Base-by-base conservation (phyloP, 2,329 filamentous ascomycete genomes). In the Pseudopyricularia javanii region DNA sequence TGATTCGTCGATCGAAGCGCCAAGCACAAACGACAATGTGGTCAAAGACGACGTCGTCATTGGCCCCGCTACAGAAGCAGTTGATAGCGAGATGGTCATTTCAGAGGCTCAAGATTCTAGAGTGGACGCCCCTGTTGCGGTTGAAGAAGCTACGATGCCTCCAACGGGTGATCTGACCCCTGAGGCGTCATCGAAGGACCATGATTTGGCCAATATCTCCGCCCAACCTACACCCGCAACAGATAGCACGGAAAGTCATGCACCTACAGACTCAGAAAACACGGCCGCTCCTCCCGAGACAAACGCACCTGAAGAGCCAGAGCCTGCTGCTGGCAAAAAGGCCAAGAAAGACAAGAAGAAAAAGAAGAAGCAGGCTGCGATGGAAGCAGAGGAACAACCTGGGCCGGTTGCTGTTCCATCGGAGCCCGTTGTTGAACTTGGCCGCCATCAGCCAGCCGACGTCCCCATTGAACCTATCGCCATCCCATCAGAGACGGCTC, bases 271-370 rank as follows among this genome's bases (percentile, higher is more conserved):
- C 40, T 45, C 40, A 20, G 20, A 45, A 45, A 20, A 45, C 6
- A 26, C 22, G 4, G 24, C 20, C 40, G 7, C 11, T 7, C 40
- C 11, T 7, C 40, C 12, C 12, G 40, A 45, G 12, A 14, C 20
- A 6, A 45, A 45, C 12, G 20, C 20, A 15, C 24, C 22, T 14
- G 40, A 45, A 45, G 40, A 45, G 24, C 22, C 40, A 20, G 40
- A 26, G 22, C 22, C 24, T 14, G 40, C 24, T 45, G 22, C 15
- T 24, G 40, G 40, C 7, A 28, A 40, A 28, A 40, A 50, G 49
- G 15, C 49, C n/a, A 50, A 43, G 49, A 40, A 28, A 30, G 49
- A 50, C 34, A 50, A 50, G 22, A 50, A 50, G 24, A 50, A 11
- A 26, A 30, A 43, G 34, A 34, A 24, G 24, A 45, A 45, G 40